phyloP scores from a whole-genome alignment of 2,329 filamentous ascomycete species.

The Microcyclospora pomicola region DNA sequence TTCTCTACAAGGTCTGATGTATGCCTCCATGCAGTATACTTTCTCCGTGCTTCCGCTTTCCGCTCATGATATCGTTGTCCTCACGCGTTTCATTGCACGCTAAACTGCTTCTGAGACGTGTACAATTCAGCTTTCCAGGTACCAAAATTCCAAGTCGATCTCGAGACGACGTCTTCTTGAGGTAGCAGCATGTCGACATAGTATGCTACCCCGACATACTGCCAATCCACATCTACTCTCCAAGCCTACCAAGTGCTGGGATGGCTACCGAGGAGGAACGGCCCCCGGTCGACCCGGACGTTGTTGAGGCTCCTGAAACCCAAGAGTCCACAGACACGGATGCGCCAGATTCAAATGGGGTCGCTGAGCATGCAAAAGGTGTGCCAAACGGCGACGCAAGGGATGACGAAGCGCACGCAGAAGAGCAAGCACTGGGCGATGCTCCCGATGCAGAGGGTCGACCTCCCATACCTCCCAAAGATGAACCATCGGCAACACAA shows the following conservation, averaged over 20 bases:
- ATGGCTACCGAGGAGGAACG: conserved; percentile 17
- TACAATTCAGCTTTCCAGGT: too few species aligned
- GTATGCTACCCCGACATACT: too few species aligned
- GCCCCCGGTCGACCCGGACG: conserved; percentile 8
- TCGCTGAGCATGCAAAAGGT: conserved; percentile 4
- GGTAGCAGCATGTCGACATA: too few species aligned
- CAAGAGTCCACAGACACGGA: neutral
- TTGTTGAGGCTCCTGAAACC: conserved; percentile 1
- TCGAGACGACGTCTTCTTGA: too few species aligned
- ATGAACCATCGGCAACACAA: neutral
- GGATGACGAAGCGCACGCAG: neutral
- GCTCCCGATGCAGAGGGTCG: neutral
- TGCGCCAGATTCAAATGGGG: neutral
- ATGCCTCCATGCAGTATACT: too few species aligned
- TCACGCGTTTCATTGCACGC: too few species aligned
- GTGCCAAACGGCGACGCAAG: neutral
- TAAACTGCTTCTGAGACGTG: too few species aligned
- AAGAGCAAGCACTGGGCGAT: neutral
- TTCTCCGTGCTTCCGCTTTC: too few species aligned
- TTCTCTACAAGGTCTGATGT: too few species aligned
- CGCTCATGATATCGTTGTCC: too few species aligned
- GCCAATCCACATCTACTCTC: too few species aligned
- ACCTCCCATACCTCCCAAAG: conserved; percentile 2
- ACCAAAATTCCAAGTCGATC: too few species aligned
- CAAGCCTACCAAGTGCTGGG: conserved; percentile 16